Base-by-base conservation (phyloP, 805 yeast species). In the Myxozyma lipomycoides region DNA sequence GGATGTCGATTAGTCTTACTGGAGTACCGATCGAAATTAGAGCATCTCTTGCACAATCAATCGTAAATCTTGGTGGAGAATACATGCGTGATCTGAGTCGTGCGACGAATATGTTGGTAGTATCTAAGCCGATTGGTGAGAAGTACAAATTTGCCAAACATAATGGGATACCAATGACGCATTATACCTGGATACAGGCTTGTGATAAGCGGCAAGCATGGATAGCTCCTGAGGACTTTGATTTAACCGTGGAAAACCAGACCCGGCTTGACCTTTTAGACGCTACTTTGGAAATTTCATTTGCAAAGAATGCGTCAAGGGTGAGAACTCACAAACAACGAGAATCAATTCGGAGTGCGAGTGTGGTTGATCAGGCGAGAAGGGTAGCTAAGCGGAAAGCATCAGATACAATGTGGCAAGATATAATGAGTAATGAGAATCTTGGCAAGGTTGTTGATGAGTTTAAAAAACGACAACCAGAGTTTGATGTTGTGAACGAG, bases 171-270 rank as follows among this genome's bases (percentile, higher is more conserved):
- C 70, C 73, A 1, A 63, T 74, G 2, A 74, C 75, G 2, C 69
- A 69, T 49, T 71, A 73, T 6, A 63, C 67, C 43, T 78, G 81
- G 81, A 45, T 77, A 12, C 30, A 61, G 3, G 73, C 74, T 49
- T 71, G 77, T 43, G 51, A 69, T 2, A 64, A 61, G 42, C 62
- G 58, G 10, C 39, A 38, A 12, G 58, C 52, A 2, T 30, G 39
- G n/a, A 41, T 51, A 2, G 17, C 35, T 10, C 18, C 25, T 26
- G 60, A 61, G n/a, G 65, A 68, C n/a, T 72, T 65, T 58, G 61
- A 65, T 43, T 54, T 67, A 4, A 59, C 59, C 10, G 12, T 50
- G 30, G 21, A 34, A 3, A 45, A 35, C n/a, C 6, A 35, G 38
- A 17, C 18, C 19, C 6, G 38, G 15, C 7, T 17, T 7, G 38